Conservation (phyloP, 805 yeast genomes). For the Saturnispora halmiae region DNA sequence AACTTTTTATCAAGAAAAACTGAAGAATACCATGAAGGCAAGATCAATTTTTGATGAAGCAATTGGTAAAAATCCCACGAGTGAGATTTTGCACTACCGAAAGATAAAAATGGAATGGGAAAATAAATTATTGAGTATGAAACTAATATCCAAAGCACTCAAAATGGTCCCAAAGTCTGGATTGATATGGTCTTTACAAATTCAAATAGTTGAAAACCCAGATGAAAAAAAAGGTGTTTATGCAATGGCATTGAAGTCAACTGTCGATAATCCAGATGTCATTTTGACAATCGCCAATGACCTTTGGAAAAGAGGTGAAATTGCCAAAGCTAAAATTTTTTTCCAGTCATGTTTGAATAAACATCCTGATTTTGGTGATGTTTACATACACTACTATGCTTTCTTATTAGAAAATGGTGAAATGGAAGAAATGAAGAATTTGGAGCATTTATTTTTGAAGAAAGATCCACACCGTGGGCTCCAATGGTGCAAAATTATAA, state of each 20-base stretch:
- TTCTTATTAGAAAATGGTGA: slow-evolving; percentile 34
- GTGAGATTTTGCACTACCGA: slow-evolving; percentile 49
- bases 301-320: slow-evolving; percentile 58
- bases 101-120: slow-evolving; percentile 50
- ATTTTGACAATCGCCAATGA: slow-evolving; percentile 56
- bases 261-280: slow-evolving; percentile 51
- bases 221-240: slow-evolving; percentile 43
- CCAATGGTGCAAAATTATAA: slow-evolving; percentile 45
- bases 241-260: slow-evolving; percentile 60
- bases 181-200: slow-evolving; percentile 54
- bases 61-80: slow-evolving; percentile 38
- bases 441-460: slow-evolving; percentile 29
- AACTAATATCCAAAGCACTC: slow-evolving; percentile 45
- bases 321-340: slow-evolving; percentile 61
- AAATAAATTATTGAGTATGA: slow-evolving; percentile 42
- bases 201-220: slow-evolving; percentile 38
- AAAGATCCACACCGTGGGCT: slow-evolving; percentile 56
- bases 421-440: slow-evolving; percentile 28
- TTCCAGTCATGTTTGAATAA: slow-evolving; percentile 50
- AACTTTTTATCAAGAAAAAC: slow-evolving; percentile 33
- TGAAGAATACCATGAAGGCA: slow-evolving; percentile 44
- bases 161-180: slow-evolving; percentile 51
- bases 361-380: slow-evolving; percentile 59
- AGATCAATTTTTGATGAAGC: slow-evolving; percentile 69
- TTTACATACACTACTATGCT: slow-evolving; percentile 59